Base-by-base conservation (phyloP, 2,329 filamentous ascomycete genomes). In the Apiospora arundinis region DNA sequence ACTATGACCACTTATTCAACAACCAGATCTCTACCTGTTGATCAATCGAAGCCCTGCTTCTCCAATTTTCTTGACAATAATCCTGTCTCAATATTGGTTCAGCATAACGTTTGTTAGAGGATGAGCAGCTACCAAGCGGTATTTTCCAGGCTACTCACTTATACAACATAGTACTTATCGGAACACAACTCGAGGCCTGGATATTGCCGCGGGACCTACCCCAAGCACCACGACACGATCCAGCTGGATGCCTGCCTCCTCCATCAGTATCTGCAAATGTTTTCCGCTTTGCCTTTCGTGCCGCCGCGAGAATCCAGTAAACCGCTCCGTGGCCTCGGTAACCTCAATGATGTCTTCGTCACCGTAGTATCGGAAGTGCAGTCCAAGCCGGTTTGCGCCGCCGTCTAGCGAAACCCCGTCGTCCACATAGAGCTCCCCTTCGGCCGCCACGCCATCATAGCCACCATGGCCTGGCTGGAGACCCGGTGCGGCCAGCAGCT, bases 401-500 rank as follows among this genome's bases (percentile, higher is more conserved):
- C 49, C 49, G 28, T 56, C 49, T 25, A 56, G 49, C 49, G 49
- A 56, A 4, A 32, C 49, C 49, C 49, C 49, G 49, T 56, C 49
- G 25, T 56, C 49, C 25, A 56, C 25, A 25, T 56, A 56, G 14
- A 56, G 49, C 14, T 56, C 42, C n/a, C 49, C 23, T 23, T 52
- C 49, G 9, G 48, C 48, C 8, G 5, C 49, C 3, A 4, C 49
- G 11, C 48, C n/a, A 49, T 6, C 49, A 23, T 12, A 23, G 25
- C 23, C 12, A 52, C 28, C 49, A 28, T 12, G 9, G n/a, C 12
- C 49, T 7, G 23, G n/a, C 14, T 7, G 23, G 12, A 56, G 23
- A 85, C 49, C 49, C 12, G 23, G 86, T 2, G 87, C 86, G 28
- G 89, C 81, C 28, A 88, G 71, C 40, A 89, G 71, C 9, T 79